These are phyloP conservation scores for Westerdykella ornata DNA, from an alignment of 2,329 filamentous ascomycete genomes.

Conservation along the genomic window DNA sequence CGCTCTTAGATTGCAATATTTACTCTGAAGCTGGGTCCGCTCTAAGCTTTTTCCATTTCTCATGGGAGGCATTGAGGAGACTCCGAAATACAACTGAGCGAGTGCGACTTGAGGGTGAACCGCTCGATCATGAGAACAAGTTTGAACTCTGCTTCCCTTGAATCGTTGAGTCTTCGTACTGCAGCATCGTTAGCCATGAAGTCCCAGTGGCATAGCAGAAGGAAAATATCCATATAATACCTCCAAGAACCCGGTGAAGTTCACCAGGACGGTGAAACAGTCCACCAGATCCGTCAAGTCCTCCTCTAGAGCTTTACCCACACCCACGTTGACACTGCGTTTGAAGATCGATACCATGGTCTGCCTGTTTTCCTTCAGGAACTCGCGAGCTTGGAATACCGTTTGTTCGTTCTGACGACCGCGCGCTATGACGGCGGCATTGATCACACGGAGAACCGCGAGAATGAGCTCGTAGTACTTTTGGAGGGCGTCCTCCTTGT, in stretches of 20 bases:
- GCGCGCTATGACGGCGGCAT: slow-evolving; percentile 71
- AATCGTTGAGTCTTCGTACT: slow-evolving; percentile 1
- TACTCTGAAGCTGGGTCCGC: no score
- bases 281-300: slow-evolving; percentile 73
- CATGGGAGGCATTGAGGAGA: no score
- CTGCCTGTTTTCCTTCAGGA: slow-evolving; percentile 74
- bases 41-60: no score
- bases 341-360: slow-evolving; percentile 88
- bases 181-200: background rate
- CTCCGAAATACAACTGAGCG: no score
- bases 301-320: slow-evolving; percentile 51
- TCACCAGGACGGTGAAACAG: slow-evolving; percentile 75
- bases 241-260: slow-evolving; percentile 77
- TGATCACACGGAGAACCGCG: slow-evolving; percentile 72
- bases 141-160: background rate
- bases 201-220: background rate
- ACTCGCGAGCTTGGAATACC: slow-evolving; percentile 67
- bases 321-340: slow-evolving; percentile 70
- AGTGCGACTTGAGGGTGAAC: no score
- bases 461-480: slow-evolving; percentile 81
- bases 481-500: slow-evolving; percentile 62
- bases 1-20: no score
- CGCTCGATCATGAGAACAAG: background rate
- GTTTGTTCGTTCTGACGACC: slow-evolving; percentile 71
- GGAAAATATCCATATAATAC: slow-evolving; percentile 46